A percentile compares a stretch with the other conserved stretches of the same genome.
Conservation (phyloP, 331 rosid species). For the Quercus tomentella region DNA sequence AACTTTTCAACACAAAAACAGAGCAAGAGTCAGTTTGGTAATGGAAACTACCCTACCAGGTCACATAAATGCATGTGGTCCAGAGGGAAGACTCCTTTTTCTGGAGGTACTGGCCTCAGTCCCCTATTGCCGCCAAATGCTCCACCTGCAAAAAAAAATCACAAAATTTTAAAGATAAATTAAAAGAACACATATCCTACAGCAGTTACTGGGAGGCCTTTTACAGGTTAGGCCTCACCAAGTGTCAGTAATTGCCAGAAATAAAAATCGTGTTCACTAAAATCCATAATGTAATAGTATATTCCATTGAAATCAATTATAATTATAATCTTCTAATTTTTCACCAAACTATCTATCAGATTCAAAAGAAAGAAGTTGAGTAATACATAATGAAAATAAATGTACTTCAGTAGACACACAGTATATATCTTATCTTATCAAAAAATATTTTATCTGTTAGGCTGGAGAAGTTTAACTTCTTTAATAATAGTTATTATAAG, state of each 20-base stretch:
- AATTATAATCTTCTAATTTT: neutral
- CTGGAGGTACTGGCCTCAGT: slow-evolving; percentile 88
- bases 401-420: neutral
- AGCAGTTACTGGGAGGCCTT: neutral
- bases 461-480: neutral
- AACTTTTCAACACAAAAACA: neutral
- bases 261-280: neutral
- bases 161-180: neutral
- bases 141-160: slow-evolving; percentile 55
- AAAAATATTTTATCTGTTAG: too few relatives aligned
- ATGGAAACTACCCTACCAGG: slow-evolving; percentile 38
- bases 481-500: neutral
- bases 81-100: slow-evolving; percentile 94
- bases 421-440: neutral
- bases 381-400: neutral
- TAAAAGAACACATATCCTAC: neutral
- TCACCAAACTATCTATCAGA: neutral
- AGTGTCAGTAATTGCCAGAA: neutral
- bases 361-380: neutral
- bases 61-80: slow-evolving; percentile 96
- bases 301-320: neutral
- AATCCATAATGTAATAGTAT: neutral
- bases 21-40: neutral
- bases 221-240: neutral
- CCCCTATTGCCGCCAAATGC: slow-evolving; percentile 98